Percentiles rank a stretch among this genome's conserved stretches.
These are phyloP conservation scores for Scheffersomyces illinoinensis DNA, from an alignment of 1,139 yeast species.

Conservation along the genomic window DNA sequence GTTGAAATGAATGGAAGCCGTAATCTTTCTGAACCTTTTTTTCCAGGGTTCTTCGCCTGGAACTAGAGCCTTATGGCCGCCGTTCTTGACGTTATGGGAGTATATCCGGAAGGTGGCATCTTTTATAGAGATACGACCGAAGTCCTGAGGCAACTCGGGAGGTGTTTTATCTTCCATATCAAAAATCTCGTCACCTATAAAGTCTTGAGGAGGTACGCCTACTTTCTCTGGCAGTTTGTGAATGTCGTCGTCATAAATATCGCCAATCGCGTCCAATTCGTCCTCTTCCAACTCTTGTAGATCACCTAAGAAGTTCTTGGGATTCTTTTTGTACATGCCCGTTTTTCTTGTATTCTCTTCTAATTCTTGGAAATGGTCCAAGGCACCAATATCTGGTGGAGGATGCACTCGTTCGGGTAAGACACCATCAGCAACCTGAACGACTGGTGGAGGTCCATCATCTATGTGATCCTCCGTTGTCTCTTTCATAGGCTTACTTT, in stretches of 20 bases:
- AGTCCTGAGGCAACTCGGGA: slow-evolving; percentile 17
- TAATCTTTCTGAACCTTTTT: slow-evolving; percentile 23
- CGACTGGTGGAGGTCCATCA: neutral
- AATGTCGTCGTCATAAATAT: slow-evolving; percentile 17
- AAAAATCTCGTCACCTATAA: slow-evolving; percentile 4
- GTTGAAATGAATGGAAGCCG: slow-evolving; percentile 31
- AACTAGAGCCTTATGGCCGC: slow-evolving; percentile 26
- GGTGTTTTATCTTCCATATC: slow-evolving; percentile 17
- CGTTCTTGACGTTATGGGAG: slow-evolving; percentile 41
- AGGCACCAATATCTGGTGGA: neutral
- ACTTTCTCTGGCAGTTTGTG: neutral
- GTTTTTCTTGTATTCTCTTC: neutral
- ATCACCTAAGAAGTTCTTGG: slow-evolving; percentile 26
- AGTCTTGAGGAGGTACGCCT: slow-evolving; percentile 3
- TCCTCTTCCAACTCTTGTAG: slow-evolving; percentile 18
- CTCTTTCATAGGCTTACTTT: neutral
- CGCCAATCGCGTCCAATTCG: slow-evolving; percentile 16
- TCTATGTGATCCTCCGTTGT: neutral
- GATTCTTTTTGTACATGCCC: slow-evolving; percentile 8
- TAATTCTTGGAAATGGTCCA: neutral
- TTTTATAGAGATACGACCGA: slow-evolving; percentile 10
- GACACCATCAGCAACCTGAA: neutral
- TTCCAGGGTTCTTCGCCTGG: slow-evolving; percentile 36
- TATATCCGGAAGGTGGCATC: slow-evolving; percentile 33
- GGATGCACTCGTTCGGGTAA: neutral